A percentile compares a stretch with the other conserved stretches of the same genome.
Evolutionary conservation across 164 flowering plant genomes (phyloP).

Genomic region (Aristolochia californica): DNA sequence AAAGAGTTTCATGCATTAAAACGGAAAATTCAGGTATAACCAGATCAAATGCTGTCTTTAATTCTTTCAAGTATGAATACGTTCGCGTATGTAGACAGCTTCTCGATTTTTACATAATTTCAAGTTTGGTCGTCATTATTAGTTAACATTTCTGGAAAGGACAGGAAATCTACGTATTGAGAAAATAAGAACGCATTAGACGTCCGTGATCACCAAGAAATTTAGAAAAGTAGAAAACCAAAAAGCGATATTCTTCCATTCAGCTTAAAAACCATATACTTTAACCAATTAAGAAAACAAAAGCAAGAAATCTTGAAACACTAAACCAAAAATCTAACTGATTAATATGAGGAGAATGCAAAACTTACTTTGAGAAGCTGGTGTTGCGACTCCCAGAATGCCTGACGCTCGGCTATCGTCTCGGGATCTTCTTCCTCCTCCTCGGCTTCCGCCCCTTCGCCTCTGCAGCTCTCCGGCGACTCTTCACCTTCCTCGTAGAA

Average conservation of each 20-base stretch:
- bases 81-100: too few relatives aligned
- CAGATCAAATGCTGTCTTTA: too few relatives aligned
- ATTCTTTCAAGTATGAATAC: too few relatives aligned
- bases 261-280: too few relatives aligned
- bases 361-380: constrained; percentile 19
- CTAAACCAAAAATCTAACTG: background rate
- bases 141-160: too few relatives aligned
- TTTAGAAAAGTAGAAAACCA: too few relatives aligned
- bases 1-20: too few relatives aligned
- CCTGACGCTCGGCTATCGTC: constrained; percentile 7
- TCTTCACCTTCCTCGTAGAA: constrained; percentile 23
- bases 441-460: constrained; percentile 4
- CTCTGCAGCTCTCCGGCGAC: constrained; percentile 6
- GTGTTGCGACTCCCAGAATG: constrained; percentile 21
- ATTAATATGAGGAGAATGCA: background rate
- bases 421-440: constrained; percentile 11
- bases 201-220: too few relatives aligned
- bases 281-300: too few relatives aligned
- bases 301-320: background rate
- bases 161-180: too few relatives aligned
- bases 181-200: too few relatives aligned
- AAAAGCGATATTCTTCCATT: too few relatives aligned
- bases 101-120: background rate
- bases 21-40: background rate
- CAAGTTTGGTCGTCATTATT: background rate